Evolutionary conservation across 108 stramenopile genomes (phyloP), one percentile per base, ranked within the genome.

Genomic region (Aurantiochytrium sp.): DNA sequence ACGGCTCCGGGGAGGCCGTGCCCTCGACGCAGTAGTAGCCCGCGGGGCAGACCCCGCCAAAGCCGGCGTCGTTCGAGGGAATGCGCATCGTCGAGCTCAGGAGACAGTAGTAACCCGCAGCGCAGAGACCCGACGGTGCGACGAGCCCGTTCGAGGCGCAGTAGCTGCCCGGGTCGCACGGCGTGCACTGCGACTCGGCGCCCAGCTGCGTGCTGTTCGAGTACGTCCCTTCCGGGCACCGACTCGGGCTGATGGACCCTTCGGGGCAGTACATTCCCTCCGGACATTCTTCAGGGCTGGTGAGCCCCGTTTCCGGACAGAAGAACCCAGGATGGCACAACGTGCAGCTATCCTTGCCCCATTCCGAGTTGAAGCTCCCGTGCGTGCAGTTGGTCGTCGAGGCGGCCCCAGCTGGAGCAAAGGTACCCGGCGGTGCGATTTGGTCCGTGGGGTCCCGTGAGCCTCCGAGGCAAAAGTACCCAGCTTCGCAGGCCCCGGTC

Each of bases 401-500:
- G 3, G 42, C n/a, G 6, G 73, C 8, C 10, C 73, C 73, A 22
- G 12, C 73, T 12, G 73, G 73, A 8, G 73, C 39, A 48, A 27
- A 81, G 39, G 39, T 48, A 12, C 73, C 73, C 0, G 73, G 42
- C 73, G 17, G 73, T 6, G 45, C 73, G 19, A 81, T 81, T 24
- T 45, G 4, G 0, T 89, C 69, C 24, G 50, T 81, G 6, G 92
- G 90, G 52, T 39, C 37, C 8, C 59, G 24, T 0, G 91, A 90
- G 3, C 92, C 92, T 30, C 32, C 54, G 21, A 92, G 93, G 90
- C 93, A 94, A 65, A 91, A 92, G 85, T 93, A 89, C 1, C 93
- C 93, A 22, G 87, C 52, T 31, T 88, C 86, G 85, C 93, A 94
- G 32, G 0, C 4, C 15, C 73, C 73, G 45, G 73, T 81, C 1